Evolutionary conservation across 345 rosid species (phyloP).

Genomic region (Hypericum perforatum): DNA sequence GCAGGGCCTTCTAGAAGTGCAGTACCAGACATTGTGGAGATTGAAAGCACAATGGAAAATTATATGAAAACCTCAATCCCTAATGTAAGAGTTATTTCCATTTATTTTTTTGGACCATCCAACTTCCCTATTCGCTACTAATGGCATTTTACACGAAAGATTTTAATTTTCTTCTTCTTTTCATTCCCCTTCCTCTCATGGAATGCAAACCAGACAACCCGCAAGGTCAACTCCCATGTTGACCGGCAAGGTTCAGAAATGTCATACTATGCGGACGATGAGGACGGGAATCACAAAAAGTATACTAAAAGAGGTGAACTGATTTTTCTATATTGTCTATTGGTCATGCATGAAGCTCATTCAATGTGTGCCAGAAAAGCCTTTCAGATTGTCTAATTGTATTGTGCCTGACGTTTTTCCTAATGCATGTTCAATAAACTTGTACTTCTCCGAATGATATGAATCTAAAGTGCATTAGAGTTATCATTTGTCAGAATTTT

Average conservation of each 20-base stretch:
- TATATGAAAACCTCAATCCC: constrained; percentile 67
- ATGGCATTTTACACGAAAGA: not conserved
- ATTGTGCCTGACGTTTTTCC: too few relatives aligned
- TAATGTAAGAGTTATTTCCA: constrained; percentile 41
- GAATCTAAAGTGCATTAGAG: not conserved
- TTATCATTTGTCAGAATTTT: not conserved
- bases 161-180: constrained; percentile 6
- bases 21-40: constrained; percentile 74
- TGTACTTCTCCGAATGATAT: too few relatives aligned
- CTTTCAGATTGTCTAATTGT: too few relatives aligned
- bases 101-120: not conserved
- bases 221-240: constrained; percentile 57
- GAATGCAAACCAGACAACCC: constrained; percentile 54
- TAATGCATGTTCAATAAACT: too few relatives aligned
- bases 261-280: constrained; percentile 82
- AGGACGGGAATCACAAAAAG: constrained; percentile 77
- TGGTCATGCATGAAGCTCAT: not conserved
- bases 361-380: too few relatives aligned
- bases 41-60: constrained; percentile 66
- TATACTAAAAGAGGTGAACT: constrained; percentile 78
- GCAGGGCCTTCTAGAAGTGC: constrained; percentile 36
- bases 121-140: not conserved
- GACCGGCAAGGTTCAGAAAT: constrained; percentile 79
- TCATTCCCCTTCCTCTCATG: constrained; percentile 13
- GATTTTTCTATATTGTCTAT: not conserved